Percentiles rank a stretch among this genome's conserved stretches.
phyloP scores from a whole-genome alignment of 2,329 filamentous ascomycete species.

The Ophiosphaerella narmari region DNA sequence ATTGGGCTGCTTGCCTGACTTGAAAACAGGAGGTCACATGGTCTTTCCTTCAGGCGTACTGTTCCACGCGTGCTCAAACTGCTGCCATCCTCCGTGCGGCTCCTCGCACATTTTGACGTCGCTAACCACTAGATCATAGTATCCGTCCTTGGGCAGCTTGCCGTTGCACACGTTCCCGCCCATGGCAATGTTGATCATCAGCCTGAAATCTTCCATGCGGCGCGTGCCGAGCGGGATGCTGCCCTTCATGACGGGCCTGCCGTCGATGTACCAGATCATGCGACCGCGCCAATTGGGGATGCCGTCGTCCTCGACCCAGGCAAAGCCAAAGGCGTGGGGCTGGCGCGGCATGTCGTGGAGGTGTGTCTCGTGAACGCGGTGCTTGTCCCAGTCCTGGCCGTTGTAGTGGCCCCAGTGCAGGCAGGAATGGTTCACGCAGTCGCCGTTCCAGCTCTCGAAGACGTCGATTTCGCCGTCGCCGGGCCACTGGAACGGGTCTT shows the following conservation, averaged over 20 bases:
- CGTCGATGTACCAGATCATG: slow-evolving; percentile 65
- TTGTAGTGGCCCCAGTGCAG: slow-evolving; percentile 64
- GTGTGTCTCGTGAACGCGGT: slow-evolving; percentile 59
- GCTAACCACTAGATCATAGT: slow-evolving; percentile 62
- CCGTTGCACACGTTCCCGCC: slow-evolving; percentile 64
- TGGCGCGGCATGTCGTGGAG: slow-evolving; percentile 55
- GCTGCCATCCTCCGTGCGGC: slow-evolving; percentile 60
- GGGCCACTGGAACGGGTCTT: slow-evolving; percentile 64
- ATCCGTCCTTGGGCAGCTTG: slow-evolving; percentile 56
- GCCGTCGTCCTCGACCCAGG: slow-evolving; percentile 58
- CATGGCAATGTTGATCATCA: slow-evolving; percentile 66
- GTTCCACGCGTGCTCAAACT: slow-evolving; percentile 59
- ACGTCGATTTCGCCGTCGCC: slow-evolving; percentile 65
- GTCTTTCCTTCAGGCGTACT: slow-evolving; percentile 37
- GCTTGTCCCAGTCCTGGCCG: slow-evolving; percentile 61
- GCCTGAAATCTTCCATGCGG: slow-evolving; percentile 60
- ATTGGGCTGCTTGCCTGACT: no score
- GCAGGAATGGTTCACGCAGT: slow-evolving; percentile 60
- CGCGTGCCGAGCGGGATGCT: slow-evolving; percentile 58
- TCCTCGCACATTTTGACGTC: slow-evolving; percentile 59
- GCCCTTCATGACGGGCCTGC: slow-evolving; percentile 61
- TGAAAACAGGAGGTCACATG: not conserved
- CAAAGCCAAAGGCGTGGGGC: slow-evolving; percentile 60
- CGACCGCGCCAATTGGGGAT: slow-evolving; percentile 50
- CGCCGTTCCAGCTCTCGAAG: slow-evolving; percentile 65